These are phyloP conservation scores for Euphorbia celastroides DNA, from an alignment of 441 rosid species.

Conservation along the genomic window DNA sequence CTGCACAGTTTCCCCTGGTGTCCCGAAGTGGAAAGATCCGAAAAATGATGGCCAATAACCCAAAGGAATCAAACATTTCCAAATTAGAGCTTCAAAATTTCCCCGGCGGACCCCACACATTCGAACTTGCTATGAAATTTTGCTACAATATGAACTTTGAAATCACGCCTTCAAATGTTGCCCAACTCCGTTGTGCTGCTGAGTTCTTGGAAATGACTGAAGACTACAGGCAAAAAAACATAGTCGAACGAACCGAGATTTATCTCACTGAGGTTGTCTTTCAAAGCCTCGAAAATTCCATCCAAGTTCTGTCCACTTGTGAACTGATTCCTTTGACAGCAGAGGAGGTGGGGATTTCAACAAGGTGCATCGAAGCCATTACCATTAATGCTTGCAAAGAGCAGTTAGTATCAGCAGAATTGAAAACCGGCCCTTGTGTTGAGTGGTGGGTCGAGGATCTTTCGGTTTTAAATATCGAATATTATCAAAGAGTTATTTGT, in stretches of 20 bases:
- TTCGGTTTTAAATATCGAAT: conserved; percentile 48
- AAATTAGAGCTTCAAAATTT: conserved; percentile 53
- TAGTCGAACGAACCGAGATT: conserved; percentile 48
- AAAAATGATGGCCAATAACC: conserved; percentile 51
- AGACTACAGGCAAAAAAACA: conserved; percentile 62
- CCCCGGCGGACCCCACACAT: conserved; percentile 69
- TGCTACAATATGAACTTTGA: conserved; percentile 87
- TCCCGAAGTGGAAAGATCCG: conserved; percentile 77
- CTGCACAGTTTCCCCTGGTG: conserved; percentile 76
- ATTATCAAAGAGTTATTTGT: conserved; percentile 47
- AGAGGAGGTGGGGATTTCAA: conserved; percentile 51
- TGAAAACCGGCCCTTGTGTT: conserved; percentile 40
- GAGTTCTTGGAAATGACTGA: conserved; percentile 85
- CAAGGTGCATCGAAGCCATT: conserved; percentile 62
- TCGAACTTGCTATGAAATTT: conserved; percentile 82
- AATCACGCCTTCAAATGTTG: conserved; percentile 62
- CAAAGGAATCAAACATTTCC: conserved; percentile 42
- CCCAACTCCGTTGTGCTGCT: conserved; percentile 60
- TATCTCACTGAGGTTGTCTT: conserved; percentile 49
- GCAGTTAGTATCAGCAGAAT: conserved; percentile 61
- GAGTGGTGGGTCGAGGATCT: conserved; percentile 87
- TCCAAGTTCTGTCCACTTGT: conserved; percentile 59
- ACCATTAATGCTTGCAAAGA: conserved; percentile 70
- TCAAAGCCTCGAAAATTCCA: conserved; percentile 57
- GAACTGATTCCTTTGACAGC: conserved; percentile 37